Percentiles rank a stretch among this genome's conserved stretches.
Conservation (phyloP, 2,329 filamentous ascomycete species). For the Sporothrix curviconia region DNA sequence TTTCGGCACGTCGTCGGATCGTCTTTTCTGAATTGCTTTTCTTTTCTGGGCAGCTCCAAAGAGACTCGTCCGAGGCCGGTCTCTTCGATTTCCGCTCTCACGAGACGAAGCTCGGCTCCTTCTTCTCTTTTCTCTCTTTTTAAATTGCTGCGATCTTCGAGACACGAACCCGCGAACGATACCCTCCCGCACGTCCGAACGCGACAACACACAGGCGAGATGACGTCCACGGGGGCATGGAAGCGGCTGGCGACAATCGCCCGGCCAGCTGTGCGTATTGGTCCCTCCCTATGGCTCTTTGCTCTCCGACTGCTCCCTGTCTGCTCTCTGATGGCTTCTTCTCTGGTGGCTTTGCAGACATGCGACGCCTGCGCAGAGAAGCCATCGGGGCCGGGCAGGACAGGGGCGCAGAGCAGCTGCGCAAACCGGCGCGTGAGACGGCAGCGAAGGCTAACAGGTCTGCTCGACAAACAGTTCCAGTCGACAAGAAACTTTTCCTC, state of each 20-base stretch:
- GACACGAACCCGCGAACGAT: not conserved
- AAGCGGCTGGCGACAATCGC: conserved; percentile 19
- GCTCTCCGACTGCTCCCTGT: too few relatives aligned
- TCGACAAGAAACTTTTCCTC: conserved; percentile 72
- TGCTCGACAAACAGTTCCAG: conserved; percentile 4
- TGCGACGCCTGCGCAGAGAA: not conserved
- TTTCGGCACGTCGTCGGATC: not conserved
- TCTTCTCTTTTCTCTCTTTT: too few relatives aligned
- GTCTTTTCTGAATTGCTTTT: not conserved
- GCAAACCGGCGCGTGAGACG: not conserved
- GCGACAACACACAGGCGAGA: conserved; percentile 8
- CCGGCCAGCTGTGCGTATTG: conserved; percentile 18
- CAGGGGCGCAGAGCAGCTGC: not conserved
- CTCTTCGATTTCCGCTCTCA: not conserved
- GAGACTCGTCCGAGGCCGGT: too few relatives aligned
- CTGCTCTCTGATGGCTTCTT: not conserved
- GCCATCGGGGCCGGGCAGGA: not conserved
- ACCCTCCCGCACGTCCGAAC: not conserved
- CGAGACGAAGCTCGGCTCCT: conserved; percentile 9
- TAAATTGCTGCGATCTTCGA: too few relatives aligned
- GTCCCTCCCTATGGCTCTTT: not conserved
- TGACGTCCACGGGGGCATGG: conserved; percentile 18
- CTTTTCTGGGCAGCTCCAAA: not conserved
- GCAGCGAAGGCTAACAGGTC: conserved; percentile 2
- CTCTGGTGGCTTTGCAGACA: not conserved